These are phyloP conservation scores for Triticum turgidum DNA, from an alignment of 176 grass and related monocot genomes.

Conservation along the genomic window DNA sequence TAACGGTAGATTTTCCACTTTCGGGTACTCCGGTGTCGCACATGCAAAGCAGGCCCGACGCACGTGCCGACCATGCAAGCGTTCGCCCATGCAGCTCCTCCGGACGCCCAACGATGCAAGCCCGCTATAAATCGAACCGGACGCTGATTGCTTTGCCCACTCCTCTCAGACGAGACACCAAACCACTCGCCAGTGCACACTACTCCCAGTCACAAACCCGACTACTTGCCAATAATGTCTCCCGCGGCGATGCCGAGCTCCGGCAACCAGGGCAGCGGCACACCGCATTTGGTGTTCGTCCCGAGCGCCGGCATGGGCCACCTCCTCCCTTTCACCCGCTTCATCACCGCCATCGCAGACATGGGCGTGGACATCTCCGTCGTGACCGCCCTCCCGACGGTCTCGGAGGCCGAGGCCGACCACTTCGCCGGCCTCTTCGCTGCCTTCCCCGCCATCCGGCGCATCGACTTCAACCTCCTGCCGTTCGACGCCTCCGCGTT, in stretches of 20 bases:
- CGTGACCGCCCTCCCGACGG: constrained; percentile 44
- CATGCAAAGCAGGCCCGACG: too few relatives aligned
- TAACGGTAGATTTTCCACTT: too few relatives aligned
- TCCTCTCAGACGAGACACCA: too few relatives aligned
- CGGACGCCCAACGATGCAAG: too few relatives aligned
- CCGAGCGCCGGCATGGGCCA: constrained; percentile 84
- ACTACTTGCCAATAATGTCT: constrained; percentile 14
- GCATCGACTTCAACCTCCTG: constrained; percentile 47
- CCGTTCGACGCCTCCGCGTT: constrained; percentile 11
- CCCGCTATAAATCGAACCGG: too few relatives aligned
- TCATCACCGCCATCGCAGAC: constrained; percentile 35
- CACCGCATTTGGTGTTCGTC: constrained; percentile 48
- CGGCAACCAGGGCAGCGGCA: neutral
- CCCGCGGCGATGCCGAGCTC: neutral
- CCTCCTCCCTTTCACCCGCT: constrained; percentile 50
- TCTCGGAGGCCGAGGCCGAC: constrained; percentile 47
- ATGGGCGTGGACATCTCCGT: constrained; percentile 52
- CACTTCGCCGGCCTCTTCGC: constrained; percentile 39
- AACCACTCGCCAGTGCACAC: too few relatives aligned
- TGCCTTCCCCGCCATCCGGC: constrained; percentile 36
- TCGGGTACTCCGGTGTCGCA: too few relatives aligned
- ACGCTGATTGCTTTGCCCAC: too few relatives aligned
- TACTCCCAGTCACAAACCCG: too few relatives aligned
- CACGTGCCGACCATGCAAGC: too few relatives aligned
- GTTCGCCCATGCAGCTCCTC: too few relatives aligned